Evolutionary conservation across 1,139 yeast species (phyloP), one percentile per base, ranked within the genome.

Genomic region (Debaryomyces sp.): DNA sequence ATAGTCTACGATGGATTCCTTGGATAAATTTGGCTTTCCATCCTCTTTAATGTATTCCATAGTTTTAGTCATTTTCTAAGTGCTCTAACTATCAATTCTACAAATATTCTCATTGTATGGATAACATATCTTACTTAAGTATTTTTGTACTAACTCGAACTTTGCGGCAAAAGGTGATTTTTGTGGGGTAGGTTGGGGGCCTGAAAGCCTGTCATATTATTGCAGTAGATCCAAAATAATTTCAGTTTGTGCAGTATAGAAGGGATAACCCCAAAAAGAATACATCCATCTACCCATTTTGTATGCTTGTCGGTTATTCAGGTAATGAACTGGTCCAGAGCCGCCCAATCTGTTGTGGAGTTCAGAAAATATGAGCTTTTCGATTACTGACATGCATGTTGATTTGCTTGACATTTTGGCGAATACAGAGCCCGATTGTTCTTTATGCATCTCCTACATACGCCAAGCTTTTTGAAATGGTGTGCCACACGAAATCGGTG

Each of bases 11-110:
- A 70, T 63, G 6, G 71, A 53, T 2, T 44, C 38, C 1, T 51
- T 33, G 4, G 69, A 59, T 40, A 71, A 54, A 43, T 60, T 63
- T 3, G 76, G 76, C 40, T 55, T 58, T n/a, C 43, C 43, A 32
- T 41, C 43, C 8, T 41, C 43, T 15, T 30, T 41, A 22, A 32
- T 18, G n/a, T 41, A 41, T 9, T 13, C 12, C 13, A 32, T 41
- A 17, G 32, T 37, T 9, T 24, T 21, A 5, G 41, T 18, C 41
- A 37, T 37, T n/a, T 37, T 24, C 7, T 21, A 9, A 12, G 3
- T 12, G 13, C 1, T 34, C 6, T 35, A 32, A 8, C 12, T 32
- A 15, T 10, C 15, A 4, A 6, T 12, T 32, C 18, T 15, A 32
- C 5, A 15, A 15, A 8, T 4, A 18, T 9, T 9, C 22, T 15